Base-by-base conservation (phyloP, 306 rosid genomes). In the Canavalia ensiformis region DNA sequence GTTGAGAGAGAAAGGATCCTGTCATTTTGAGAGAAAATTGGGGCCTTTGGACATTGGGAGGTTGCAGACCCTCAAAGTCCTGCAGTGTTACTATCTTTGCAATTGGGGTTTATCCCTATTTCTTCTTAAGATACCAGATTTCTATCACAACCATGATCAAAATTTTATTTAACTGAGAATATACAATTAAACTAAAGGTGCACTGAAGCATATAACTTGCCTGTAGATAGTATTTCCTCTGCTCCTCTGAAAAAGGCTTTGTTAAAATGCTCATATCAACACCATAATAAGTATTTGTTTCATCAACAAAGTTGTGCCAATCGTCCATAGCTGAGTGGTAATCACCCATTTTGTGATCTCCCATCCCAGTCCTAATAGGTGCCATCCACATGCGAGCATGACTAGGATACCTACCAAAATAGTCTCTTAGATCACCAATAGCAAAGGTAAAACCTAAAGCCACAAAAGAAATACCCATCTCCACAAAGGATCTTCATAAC, bases 371-470 rank as follows among this genome's bases (percentile, higher is more conserved):
- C 87, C 90, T 86, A 37, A 95, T 88, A 58, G 99, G 99, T 68
- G 98, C 99, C 79, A 95, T 86, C 99, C 99, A 95, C 91, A 95
- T 95, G 54, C 96, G 91, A 66, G 97, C 98, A 88, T 92, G 98
- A 83, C 99, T 95, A 62, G 99, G 99, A 88, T 95, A 95, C 99
- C 99, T 95, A 82, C 42, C 56, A 85, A 83, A 78, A 77, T 47
- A 77, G 71, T 39, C 75, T 50, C 37, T 46, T 31, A 60, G 78
- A 75, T 85, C 77, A 86, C 73, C 50, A 64, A 60, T 65, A 34
- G 51, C 62, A 51, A 74, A 71, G 11, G 54, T n/a, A 78, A 72
- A 49, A 81, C 13, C 66, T 66, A 56, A 35, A 78, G 75, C 63
- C 45, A 64, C 50, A 75, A 77, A 58, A 52, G 42, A 75, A 63